Base-by-base conservation (phyloP, 768 basidiomycete species). In the Cystoderma amianthinum region DNA sequence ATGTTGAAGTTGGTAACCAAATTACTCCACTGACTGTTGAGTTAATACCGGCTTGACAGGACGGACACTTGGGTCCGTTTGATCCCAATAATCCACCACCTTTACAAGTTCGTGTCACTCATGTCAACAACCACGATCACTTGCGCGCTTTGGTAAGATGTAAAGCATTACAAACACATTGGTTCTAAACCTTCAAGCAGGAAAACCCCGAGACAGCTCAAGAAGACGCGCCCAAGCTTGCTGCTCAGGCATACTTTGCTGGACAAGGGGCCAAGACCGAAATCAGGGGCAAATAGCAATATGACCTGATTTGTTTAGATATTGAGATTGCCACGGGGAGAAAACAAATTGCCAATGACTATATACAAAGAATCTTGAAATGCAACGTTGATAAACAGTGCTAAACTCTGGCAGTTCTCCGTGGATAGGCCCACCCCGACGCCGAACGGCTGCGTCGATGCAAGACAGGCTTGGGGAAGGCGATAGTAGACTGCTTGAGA, bases 1-100 rank as follows among this genome's bases (percentile, higher is more conserved):
- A 65, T 54, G 44, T 55, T 55, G 50, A 72, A 71, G 72, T 81
- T 63, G 44, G 38, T 56, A 38, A 2, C 9, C 9, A 32, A 25
- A 30, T 15, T 17, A 16, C 15, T 38, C n/a, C 15, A 45, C 13
- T 48, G 19, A 32, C 24, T 18, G 38, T 32, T 12, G 18, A 20
- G 19, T 43, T 25, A 35, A 32, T 36, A 3, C n/a, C 5, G 37
- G 21, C 28, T 12, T 39, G 32, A 9, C 30, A 65, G 60, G 60
- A 62, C 7, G 54, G 43, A 3, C 47, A 49, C 13, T 23, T 38
- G 3, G 56, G 51, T 6, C 50, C 56, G 41, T 39, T 58, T 9
- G 56, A 64, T 37, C 44, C 50, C 5, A 19, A 36, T 32, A 54
- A 52, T 19, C 51, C 53, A 12, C 59, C 64, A 10, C 54, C 59